phyloP scores from a whole-genome alignment of 2,329 filamentous ascomycete genomes.

The Claviceps sorghi region DNA sequence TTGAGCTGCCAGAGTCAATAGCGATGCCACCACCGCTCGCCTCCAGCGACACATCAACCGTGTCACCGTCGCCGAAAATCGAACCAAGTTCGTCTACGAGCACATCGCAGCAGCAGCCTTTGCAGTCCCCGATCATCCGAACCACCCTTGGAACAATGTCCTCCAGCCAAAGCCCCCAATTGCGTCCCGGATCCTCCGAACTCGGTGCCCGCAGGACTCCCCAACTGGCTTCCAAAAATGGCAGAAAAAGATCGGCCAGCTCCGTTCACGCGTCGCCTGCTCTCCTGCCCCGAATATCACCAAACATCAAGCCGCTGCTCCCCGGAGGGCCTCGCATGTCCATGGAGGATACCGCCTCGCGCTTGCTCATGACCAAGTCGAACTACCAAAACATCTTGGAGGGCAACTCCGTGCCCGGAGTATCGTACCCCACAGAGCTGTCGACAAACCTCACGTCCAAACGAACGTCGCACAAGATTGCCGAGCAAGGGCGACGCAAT shows the following conservation, averaged over 20 bases:
- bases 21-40: slow-evolving; percentile 15
- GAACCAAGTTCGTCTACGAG: slow-evolving; percentile 34
- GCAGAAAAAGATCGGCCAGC: slow-evolving; percentile 58
- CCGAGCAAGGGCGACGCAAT: slow-evolving; percentile 88
- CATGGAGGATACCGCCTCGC: slow-evolving; percentile 46
- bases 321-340: slow-evolving; percentile 42
- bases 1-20: slow-evolving; percentile 59
- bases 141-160: slow-evolving; percentile 28
- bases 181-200: slow-evolving; percentile 35
- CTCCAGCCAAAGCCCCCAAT: slow-evolving; percentile 52
- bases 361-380: slow-evolving; percentile 80
- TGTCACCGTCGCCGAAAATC: slow-evolving; percentile 19
- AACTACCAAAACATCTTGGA: slow-evolving; percentile 98
- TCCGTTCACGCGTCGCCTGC: slow-evolving; percentile 76
- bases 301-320: slow-evolving; percentile 81
- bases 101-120: slow-evolving; percentile 31
- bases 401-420: slow-evolving; percentile 77
- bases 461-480: slow-evolving; percentile 93
- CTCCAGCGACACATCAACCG: slow-evolving; percentile 28
- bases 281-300: slow-evolving; percentile 76
- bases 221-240: slow-evolving; percentile 38
- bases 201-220: slow-evolving; percentile 38
- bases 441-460: slow-evolving; percentile 93
- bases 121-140: slow-evolving; percentile 35
- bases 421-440: slow-evolving; percentile 78